Evolutionary conservation across 2,329 filamentous ascomycete species (phyloP).

Genomic region (Diaporthe eres): DNA sequence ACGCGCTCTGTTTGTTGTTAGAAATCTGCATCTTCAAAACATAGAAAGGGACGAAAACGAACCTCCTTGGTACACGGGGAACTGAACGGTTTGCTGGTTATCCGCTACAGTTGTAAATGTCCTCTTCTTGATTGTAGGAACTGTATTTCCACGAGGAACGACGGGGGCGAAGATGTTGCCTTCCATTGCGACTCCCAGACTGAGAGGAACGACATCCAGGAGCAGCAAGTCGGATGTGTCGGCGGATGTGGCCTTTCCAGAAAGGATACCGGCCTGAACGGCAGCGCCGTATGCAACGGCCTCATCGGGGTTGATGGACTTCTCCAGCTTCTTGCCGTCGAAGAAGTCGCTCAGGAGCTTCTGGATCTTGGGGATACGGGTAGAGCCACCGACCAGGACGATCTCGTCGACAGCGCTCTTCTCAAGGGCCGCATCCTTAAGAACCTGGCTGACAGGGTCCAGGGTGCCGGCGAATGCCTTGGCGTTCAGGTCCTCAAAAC

Average conservation of each 20-base stretch:
- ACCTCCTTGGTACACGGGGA: too few species aligned
- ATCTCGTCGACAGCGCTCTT: conserved; percentile 98
- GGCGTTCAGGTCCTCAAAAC: conserved; percentile 98
- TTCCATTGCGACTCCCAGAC: conserved; percentile 99
- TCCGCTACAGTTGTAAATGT: too few species aligned
- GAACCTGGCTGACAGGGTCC: conserved; percentile 94
- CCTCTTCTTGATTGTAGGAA: background rate
- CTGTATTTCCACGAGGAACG: background rate
- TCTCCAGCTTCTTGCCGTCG: conserved; percentile 99
- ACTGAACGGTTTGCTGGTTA: too few species aligned
- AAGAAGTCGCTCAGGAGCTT: conserved; percentile 99
- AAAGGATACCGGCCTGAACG: conserved; percentile 98
- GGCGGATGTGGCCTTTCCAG: conserved; percentile 95
- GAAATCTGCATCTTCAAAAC: too few species aligned
- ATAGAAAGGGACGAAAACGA: too few species aligned
- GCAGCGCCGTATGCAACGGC: conserved; percentile 99
- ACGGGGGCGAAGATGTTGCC: conserved; percentile 51
- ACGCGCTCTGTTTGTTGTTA: too few species aligned
- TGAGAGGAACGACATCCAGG: conserved; percentile 95
- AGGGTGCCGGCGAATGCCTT: conserved; percentile 95
- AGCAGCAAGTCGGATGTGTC: conserved; percentile 96
- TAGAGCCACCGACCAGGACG: conserved; percentile 98
- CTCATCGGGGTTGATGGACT: conserved; percentile 99
- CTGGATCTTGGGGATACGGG: conserved; percentile 98
- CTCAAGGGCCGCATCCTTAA: conserved; percentile 90